These are phyloP conservation scores for Schwanniomyces sp. DNA, from an alignment of 805 yeast genomes.

Conservation along the genomic window DNA sequence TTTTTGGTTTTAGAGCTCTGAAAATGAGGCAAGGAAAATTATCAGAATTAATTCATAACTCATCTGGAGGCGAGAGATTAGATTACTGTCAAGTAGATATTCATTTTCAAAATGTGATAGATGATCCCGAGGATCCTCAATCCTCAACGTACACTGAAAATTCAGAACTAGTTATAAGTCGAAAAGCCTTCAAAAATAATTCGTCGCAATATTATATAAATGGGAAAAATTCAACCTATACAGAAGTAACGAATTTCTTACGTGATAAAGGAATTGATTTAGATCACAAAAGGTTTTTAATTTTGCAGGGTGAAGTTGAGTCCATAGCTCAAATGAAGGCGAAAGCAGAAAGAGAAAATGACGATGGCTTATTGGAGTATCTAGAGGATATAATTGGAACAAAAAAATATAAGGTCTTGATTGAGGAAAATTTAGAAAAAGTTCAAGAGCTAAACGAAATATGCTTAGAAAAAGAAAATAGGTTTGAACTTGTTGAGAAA, in stretches of 20 bases:
- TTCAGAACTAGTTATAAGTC: constrained; percentile 66
- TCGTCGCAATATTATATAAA: constrained; percentile 78
- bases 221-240: constrained; percentile 65
- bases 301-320: constrained; percentile 97
- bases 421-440: constrained; percentile 60
- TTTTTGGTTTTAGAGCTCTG: constrained; percentile 93
- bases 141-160: constrained; percentile 37
- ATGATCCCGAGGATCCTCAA: constrained; percentile 41
- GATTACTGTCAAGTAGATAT: constrained; percentile 88
- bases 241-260: constrained; percentile 73
- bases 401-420: constrained; percentile 71
- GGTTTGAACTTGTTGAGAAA: constrained; percentile 76
- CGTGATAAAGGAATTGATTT: constrained; percentile 86
- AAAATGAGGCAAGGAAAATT: constrained; percentile 96
- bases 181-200: constrained; percentile 77
- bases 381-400: constrained; percentile 97
- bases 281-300: constrained; percentile 91
- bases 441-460: constrained; percentile 77
- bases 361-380: constrained; percentile 92
- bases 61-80: constrained; percentile 60
- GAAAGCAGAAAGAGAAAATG: constrained; percentile 87
- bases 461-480: constrained; percentile 75
- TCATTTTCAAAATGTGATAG: constrained; percentile 76
- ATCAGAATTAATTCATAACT: constrained; percentile 90
- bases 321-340: constrained; percentile 98